A percentile compares a stretch with the other conserved stretches of the same genome.
phyloP scores from a whole-genome alignment of 768 basidiomycete species.

The Chlorophyllum brunneum region DNA sequence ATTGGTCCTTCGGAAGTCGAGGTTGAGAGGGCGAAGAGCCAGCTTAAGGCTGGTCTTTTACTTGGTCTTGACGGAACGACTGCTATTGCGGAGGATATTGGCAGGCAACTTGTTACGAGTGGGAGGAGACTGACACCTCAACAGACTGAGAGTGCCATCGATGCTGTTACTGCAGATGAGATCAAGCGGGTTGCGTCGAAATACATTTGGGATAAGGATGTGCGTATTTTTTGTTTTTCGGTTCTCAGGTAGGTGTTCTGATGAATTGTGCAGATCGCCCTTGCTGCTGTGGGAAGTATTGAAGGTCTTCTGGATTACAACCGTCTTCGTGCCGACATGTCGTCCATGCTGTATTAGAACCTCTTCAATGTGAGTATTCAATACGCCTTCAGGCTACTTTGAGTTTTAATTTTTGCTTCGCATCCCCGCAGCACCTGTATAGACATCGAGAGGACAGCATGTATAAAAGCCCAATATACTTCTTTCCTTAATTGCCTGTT shows the following conservation, averaged over 20 bases:
- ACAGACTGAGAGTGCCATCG: conserved; percentile 91
- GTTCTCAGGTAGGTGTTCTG: conserved; percentile 9
- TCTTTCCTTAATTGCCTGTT: conserved; percentile 8
- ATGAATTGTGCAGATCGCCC: conserved; percentile 38
- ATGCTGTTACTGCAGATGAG: conserved; percentile 83
- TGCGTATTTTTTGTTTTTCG: conserved; percentile 33
- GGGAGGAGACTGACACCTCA: conserved; percentile 87
- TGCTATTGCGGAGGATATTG: conserved; percentile 96
- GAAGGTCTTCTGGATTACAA: conserved; percentile 96
- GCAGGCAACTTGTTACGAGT: conserved; percentile 93
- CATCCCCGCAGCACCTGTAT: conserved; percentile 1
- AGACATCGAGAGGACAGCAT: conserved; percentile 10
- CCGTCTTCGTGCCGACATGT: conserved; percentile 81
- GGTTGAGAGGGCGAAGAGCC: conserved; percentile 97
- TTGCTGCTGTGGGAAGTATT: conserved; percentile 85
- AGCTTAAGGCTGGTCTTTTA: conserved; percentile 92
- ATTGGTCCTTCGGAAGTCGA: conserved; percentile 78
- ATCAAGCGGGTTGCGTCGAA: conserved; percentile 94
- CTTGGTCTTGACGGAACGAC: conserved; percentile 94
- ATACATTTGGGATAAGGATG: conserved; percentile 97
- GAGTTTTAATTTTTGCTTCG: background rate
- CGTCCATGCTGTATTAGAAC: conserved; percentile 74
- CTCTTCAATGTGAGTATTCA: conserved; percentile 16
- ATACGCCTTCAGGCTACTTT: background rate
- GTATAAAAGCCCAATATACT: conserved; percentile 10